Percentiles rank a stretch among this genome's conserved stretches.
Conservation (phyloP, 495 filamentous ascomycete species). For the Barbatosphaeria neglecta region DNA sequence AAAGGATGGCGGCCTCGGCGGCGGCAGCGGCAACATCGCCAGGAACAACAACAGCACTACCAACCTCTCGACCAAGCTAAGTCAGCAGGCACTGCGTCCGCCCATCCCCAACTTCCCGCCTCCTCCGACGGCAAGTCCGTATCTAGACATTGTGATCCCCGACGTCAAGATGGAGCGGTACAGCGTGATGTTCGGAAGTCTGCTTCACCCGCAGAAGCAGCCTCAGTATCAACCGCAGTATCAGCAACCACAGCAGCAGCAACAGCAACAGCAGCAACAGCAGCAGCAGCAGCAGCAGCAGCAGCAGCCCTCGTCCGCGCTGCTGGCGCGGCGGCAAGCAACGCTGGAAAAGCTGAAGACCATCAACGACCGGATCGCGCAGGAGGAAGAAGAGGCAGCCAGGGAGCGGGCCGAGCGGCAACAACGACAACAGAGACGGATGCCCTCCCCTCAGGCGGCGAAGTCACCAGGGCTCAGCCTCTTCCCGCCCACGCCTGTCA, state of each 20-base stretch:
- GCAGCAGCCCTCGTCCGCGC: slow-evolving; percentile 22
- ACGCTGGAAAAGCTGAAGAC: slow-evolving; percentile 52
- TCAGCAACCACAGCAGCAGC: no score
- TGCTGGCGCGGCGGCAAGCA: slow-evolving; percentile 57
- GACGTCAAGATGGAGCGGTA: slow-evolving; percentile 74
- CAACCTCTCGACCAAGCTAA: background rate
- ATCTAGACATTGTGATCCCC: slow-evolving; percentile 71
- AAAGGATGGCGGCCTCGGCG: no score
- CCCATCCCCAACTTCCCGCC: slow-evolving; percentile 7
- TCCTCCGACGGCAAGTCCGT: slow-evolving; percentile 4
- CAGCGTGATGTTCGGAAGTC: slow-evolving; percentile 83
- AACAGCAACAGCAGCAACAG: slow-evolving; percentile 13
- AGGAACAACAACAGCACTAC: slow-evolving; percentile 3
- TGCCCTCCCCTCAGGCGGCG: slow-evolving; percentile 47
- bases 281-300: slow-evolving; percentile 8
- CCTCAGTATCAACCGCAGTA: no score
- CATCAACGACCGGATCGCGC: slow-evolving; percentile 29
- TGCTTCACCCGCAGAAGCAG: slow-evolving; percentile 37
- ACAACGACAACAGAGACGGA: slow-evolving; percentile 32
- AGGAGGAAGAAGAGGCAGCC: slow-evolving; percentile 20
- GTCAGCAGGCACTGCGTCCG: background rate
- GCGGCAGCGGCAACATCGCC: no score
- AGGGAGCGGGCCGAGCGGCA: slow-evolving; percentile 14
- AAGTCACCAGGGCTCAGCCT: slow-evolving; percentile 50
- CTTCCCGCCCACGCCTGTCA: slow-evolving; percentile 46